phyloP scores from a whole-genome alignment of 257 asterid genomes.

The Solanum peruvianum region DNA sequence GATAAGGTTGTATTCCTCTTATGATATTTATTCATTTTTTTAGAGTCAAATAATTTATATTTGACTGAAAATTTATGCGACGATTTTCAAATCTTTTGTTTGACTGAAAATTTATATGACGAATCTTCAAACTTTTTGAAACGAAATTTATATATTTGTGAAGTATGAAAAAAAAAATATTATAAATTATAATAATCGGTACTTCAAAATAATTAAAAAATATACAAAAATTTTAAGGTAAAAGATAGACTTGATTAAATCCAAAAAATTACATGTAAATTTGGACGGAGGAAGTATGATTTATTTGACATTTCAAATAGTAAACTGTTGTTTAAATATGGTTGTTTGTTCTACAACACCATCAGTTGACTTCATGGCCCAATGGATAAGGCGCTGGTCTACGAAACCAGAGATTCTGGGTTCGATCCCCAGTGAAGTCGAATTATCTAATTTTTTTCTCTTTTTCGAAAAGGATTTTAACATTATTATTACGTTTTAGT shows the following conservation, averaged over 20 bases:
- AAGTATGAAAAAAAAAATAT: too few relatives aligned
- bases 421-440: slow-evolving; percentile 74
- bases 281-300: background rate
- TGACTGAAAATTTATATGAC: too few relatives aligned
- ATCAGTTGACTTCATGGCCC: slow-evolving; percentile 30
- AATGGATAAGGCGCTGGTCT: slow-evolving; percentile 99
- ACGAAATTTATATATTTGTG: too few relatives aligned
- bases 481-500: background rate
- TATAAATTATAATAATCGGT: too few relatives aligned
- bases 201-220: too few relatives aligned
- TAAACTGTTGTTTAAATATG: too few relatives aligned
- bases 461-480: background rate
- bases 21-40: too few relatives aligned
- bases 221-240: background rate
- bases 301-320: background rate
- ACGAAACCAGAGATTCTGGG: slow-evolving; percentile 99
- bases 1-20: background rate
- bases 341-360: background rate
- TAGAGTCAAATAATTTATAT: too few relatives aligned
- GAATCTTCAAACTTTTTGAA: background rate
- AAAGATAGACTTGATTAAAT: background rate
- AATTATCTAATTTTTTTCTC: too few relatives aligned
- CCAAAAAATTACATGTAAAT: too few relatives aligned
- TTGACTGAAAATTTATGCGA: too few relatives aligned
- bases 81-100: background rate